A percentile compares a stretch with the other conserved stretches of the same genome.
Conservation (phyloP, 306 rosid genomes). For the Amphicarpaea edgeworthii region DNA sequence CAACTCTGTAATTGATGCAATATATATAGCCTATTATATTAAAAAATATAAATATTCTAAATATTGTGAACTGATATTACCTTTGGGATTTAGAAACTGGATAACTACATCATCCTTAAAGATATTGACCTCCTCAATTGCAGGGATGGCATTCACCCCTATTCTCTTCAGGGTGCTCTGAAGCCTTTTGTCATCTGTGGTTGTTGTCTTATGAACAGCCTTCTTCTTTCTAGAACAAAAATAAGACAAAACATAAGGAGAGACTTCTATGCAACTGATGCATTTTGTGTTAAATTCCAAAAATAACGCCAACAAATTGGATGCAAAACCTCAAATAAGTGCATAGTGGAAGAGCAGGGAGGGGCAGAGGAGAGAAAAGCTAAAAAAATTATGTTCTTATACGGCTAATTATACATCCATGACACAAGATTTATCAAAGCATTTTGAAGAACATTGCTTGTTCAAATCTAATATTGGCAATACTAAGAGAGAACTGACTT, state of each 20-base stretch:
- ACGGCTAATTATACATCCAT: background rate
- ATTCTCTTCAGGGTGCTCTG: constrained; percentile 98
- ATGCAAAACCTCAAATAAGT: background rate
- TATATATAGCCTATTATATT: background rate
- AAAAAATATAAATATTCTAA: background rate
- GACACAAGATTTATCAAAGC: background rate
- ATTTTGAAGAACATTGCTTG: constrained; percentile 12
- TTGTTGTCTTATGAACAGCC: constrained; percentile 98
- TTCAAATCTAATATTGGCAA: background rate
- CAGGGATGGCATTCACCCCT: constrained; percentile 96
- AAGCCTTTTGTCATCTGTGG: constrained; percentile 96
- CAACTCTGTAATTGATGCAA: background rate
- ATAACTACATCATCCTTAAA: constrained; percentile 96
- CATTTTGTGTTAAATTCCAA: background rate
- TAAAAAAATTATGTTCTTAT: background rate
- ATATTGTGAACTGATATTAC: constrained; percentile 42
- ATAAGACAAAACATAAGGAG: background rate
- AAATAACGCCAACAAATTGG: background rate
- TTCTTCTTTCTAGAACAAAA: constrained; percentile 85
- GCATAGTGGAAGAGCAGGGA: background rate
- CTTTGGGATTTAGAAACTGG: constrained; percentile 93
- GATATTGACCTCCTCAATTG: constrained; percentile 95
- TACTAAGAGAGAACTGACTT: background rate
- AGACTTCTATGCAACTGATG: background rate
- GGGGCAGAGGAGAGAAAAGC: background rate